Evolutionary conservation across 768 basidiomycete species (phyloP), one percentile per base, ranked within the genome.

Genomic region (Amanita phalloides): DNA sequence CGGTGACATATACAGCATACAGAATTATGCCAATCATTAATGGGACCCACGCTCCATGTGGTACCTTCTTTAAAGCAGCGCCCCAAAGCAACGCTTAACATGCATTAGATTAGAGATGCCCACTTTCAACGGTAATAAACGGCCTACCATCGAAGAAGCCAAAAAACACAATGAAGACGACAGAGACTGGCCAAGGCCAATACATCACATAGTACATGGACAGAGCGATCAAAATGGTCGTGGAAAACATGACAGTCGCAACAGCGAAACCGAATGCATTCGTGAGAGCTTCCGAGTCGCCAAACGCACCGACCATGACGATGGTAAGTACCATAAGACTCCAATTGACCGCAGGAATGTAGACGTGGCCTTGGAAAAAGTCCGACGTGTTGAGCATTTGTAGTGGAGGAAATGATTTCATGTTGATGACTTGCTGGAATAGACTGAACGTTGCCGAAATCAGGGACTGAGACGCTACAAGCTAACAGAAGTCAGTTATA

Each of bases 251-350:
- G 33, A 83, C 81, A 0, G 79, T 79, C 2, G 82, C 71, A 10
- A 85, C 82, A 0, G 81, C 77, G 59, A 83, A 82, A 8, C 81
- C 78, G 53, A 72, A 74, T 3, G 82, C 82, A 56, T 83, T 78
- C 4, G 79, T 76, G 53, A 86, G 60, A n/a, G 74, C 66, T 3
- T 66, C 58, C 6, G 77, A 63, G 48, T 78, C 73, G 9, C 73
- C 70, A 63, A 85, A 84, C 1, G 68, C 81, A 1, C 65, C 79
- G 37, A 85, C 80, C 20, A 81, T 57, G 45, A 77, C 59, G 47
- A 82, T 72, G 11, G 74, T 75, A 11, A 64, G 68, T 36, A 79
- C 68, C 73, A 78, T 77, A 11, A 82, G 66, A 45, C 58, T 60
- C 74, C 78, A 84, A 60, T 86, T 86, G 49, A 76, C 68, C 2